Base-by-base conservation (phyloP, 345 rosid species). In the Citrus sp. region DNA sequence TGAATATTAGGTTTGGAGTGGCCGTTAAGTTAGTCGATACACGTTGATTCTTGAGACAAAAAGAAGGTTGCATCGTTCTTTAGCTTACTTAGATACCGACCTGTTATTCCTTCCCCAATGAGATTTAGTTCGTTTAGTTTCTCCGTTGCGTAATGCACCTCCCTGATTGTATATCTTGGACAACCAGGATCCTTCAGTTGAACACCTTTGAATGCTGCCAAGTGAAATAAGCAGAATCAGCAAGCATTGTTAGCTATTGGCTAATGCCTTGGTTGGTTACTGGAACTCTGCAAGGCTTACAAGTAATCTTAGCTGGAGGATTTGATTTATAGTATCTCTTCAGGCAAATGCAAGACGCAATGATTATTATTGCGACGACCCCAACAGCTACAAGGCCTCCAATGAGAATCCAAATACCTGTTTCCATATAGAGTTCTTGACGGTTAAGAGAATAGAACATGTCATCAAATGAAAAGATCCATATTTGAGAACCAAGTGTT, bases 21-120 rank as follows among this genome's bases (percentile, higher is more conserved):
- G 1, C 51, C 51, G 18, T 12, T 46, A 46, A 46, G 35, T 28
- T 65, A 18, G 19, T 30, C 42, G 1, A 38, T 4, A 32, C 22
- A 27, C 60, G 9, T 12, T 18, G 35, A 49, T 49, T 70, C 38
- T 49, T 14, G 35, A 46, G n/a, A 46, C 0, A 6, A 49, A 70
- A 49, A 7, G 9, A 49, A 27, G 58, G 38, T 25, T 28, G 24
- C 2, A 12, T n/a, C 22, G 28, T n/a, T 56, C 12, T 40, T 25
- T 66, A 16, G 12, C 25, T n/a, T 32, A 67, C 58, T 42, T 16
- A 13, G 55, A 67, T 32, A 71, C 76, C 73, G 67, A 85, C 91
- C 89, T 24, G 92, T 88, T 55, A 87, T 87, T 78, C 92, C 90
- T 87, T 87, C 85, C 10, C 90, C 89, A 8, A 85, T 86, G 76